Base-by-base conservation (phyloP, 176 grass and related monocot species). In the Eragrostis curvula region DNA sequence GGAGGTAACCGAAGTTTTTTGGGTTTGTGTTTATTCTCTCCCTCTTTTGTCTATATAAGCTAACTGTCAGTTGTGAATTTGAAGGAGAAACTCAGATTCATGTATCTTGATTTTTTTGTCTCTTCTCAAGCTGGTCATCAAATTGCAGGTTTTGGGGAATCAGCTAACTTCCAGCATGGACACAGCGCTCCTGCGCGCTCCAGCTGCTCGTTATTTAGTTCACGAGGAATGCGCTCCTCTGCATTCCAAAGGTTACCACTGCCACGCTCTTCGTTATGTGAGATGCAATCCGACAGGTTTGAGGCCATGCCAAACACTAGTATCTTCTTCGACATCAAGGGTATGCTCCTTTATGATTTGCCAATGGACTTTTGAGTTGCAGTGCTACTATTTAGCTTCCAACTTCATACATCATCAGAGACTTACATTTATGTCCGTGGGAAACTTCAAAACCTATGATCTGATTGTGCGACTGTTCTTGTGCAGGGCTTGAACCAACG, bases 401-500 rank as follows among this genome's bases (percentile, higher is more conserved):
- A 14, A 40, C 20, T 7, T 42, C 39, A 47, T 53, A 20, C 68
- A 52, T 12, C 0, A 5, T 73, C 70, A 21, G 2, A 44, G 8
- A 57, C 16, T 1, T 40, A 32, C 27, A 13, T 74, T 74, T 66
- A 39, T 29, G 15, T 25, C 64, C 11, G 18, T 5, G 39, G 4
- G 10, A 63, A 23, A 63, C 63, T 52, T 66, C 15, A 16, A 64
- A 5, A 10, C 47, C 25, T 50, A 20, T 61, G 59, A 20, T 68
- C 30, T 64, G 43, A 70, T 61, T 23, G 16, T 5, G 8, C 36
- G 18, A 23, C n/a, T 72, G 5, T 61, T 79, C 40, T 40, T 80
- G 24, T 76, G 27, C 64, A 94, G 89, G 58, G 56, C 2, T 88
- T 86, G n/a, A 73, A 64, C 72, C 82, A 63, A 16, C 65, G 79